These are phyloP conservation scores for Beauveria medogensis DNA, from an alignment of 2,329 filamentous ascomycete species.

Conservation along the genomic window DNA sequence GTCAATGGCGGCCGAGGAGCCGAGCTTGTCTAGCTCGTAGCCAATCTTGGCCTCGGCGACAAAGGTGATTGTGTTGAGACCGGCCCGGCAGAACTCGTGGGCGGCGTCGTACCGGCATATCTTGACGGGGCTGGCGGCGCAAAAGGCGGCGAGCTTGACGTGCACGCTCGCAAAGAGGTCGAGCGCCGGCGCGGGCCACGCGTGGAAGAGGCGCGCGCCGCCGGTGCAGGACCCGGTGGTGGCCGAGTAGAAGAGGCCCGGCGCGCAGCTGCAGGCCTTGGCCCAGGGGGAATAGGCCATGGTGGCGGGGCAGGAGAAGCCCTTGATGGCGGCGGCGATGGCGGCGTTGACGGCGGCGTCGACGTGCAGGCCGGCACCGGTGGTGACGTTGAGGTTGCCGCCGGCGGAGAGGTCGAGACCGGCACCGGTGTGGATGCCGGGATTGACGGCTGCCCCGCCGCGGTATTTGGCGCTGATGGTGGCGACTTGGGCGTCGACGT, in stretches of 20 bases:
- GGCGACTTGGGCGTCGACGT: neutral
- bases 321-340: constrained; percentile 9
- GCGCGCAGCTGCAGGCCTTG: constrained; percentile 34
- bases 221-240: constrained; percentile 21
- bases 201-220: constrained; percentile 20
- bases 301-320: constrained; percentile 25
- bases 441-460: neutral
- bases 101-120: constrained; percentile 25
- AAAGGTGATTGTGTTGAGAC: constrained; percentile 26
- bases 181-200: constrained; percentile 26
- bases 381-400: constrained; percentile 1
- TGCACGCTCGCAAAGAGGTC: constrained; percentile 19
- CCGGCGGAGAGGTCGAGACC: constrained; percentile 24
- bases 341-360: constrained; percentile 19
- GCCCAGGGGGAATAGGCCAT: constrained; percentile 32
- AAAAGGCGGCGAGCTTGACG: constrained; percentile 24
- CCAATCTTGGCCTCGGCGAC: constrained; percentile 22
- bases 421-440: neutral
- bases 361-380: constrained; percentile 2
- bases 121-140: constrained; percentile 27
- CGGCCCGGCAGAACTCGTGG: constrained; percentile 29
- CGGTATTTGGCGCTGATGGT: no score
- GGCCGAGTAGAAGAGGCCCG: constrained; percentile 32
- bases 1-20: constrained; percentile 15
- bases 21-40: constrained; percentile 20